Base-by-base conservation (phyloP, 768 basidiomycete genomes). In the Auriscalpium vulgare region DNA sequence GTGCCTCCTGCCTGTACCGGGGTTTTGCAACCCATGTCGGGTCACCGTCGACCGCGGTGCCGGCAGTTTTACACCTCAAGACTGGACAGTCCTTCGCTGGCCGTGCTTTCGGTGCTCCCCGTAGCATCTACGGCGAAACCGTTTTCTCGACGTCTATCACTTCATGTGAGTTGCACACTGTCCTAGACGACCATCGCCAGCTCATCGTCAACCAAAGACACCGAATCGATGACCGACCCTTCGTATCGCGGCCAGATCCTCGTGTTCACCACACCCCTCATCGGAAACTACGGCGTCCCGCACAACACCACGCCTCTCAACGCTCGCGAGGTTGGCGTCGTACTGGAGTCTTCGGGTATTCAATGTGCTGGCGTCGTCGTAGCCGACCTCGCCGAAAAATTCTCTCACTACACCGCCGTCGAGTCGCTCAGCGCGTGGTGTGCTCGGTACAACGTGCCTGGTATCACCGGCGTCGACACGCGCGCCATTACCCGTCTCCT, bases 101-200 rank as follows among this genome's bases (percentile, higher is more conserved):
- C 19, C 82, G 82, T 44, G 87, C 88, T 5, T 99, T 99, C 69
- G 97, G 97, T 60, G 85, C 89, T 23, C 84, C 85, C 46, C 84
- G 78, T 65, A 93, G 90, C 66, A 82, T 85, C 53, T 98, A 82
- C 73, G 97, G 97, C 53, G 97, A 99, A 77, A 97, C 95, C 1
- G 97, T 99, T 34, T 99, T 99, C 72, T 95, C 93, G 13, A 99
- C 97, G 36, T 95, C 93, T 45, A 99, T 99, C 69, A 99, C 97
- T 1, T 97, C 94, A 43, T 99, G 94, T 93, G 59, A 63, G 88
- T 77, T 9, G 4, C 52, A 14, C 48, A 29, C 54, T 55, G 35
- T 14, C 47, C 3, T 19, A 7, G 11, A 19, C 35, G 11, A 37
- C 21, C n/a, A 19, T 54, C 55, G 59, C 45, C 46, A 47, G 5